phyloP scores from a whole-genome alignment of 306 rosid species.

The Gastrolobium bilobum region DNA sequence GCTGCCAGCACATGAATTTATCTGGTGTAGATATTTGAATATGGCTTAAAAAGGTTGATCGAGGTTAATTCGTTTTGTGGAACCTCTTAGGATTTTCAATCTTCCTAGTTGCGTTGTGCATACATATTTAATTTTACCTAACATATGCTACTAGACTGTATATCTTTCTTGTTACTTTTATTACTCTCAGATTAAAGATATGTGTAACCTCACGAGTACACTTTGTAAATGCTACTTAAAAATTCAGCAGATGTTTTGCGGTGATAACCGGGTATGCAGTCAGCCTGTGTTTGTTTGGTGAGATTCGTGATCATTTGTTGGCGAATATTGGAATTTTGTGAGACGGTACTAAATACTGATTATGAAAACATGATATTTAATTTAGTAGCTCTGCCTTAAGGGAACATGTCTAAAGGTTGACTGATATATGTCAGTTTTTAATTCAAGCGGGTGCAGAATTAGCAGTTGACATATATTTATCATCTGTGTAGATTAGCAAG shows the following conservation, averaged over 20 bases:
- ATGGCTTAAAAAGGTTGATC: slow-evolving; percentile 31
- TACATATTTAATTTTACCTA: not conserved
- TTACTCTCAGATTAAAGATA: not conserved
- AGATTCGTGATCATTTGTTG: not conserved
- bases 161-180: not conserved
- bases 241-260: not conserved
- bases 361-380: not conserved
- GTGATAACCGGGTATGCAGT: not conserved
- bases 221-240: not conserved
- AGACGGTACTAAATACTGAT: not conserved
- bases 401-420: not conserved
- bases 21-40: slow-evolving; percentile 17
- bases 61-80: not conserved
- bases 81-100: not conserved
- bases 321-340: not conserved
- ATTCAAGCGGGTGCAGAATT: not conserved
- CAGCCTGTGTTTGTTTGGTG: slow-evolving; percentile 6
- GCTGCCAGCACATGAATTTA: not conserved
- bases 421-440: not conserved
- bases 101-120: slow-evolving; percentile 27
- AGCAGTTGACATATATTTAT: not conserved
- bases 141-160: not conserved
- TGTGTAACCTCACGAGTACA: not conserved
- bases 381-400: not conserved
- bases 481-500: not conserved